phyloP scores from a whole-genome alignment of 2,329 filamentous ascomycete genomes.

The Diplodia corticola region DNA sequence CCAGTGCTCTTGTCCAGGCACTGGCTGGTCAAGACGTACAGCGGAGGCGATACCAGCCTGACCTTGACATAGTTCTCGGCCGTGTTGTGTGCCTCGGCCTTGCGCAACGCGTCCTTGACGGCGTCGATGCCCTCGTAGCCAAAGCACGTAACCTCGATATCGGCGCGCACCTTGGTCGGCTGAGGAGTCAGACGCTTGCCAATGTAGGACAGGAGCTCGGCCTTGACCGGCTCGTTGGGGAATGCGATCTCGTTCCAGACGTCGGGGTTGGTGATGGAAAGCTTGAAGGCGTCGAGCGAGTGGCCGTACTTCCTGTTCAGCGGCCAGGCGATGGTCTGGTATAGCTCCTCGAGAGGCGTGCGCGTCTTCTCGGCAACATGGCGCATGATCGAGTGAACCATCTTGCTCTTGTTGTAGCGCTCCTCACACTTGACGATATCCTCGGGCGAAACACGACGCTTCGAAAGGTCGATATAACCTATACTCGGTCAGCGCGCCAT shows the following conservation, averaged over 20 bases:
- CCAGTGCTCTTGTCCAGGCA: constrained; percentile 90
- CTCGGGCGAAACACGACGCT: constrained; percentile 95
- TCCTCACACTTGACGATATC: constrained; percentile 99
- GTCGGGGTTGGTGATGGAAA: constrained; percentile 96
- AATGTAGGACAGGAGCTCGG: constrained; percentile 93
- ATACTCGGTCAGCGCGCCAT: constrained; percentile 7
- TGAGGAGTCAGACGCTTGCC: constrained; percentile 95
- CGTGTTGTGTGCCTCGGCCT: constrained; percentile 90
- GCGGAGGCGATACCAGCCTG: constrained; percentile 93
- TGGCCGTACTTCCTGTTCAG: constrained; percentile 97
- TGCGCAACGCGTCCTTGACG: constrained; percentile 88
- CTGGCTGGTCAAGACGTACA: constrained; percentile 94
- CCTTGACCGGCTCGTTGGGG: constrained; percentile 78
- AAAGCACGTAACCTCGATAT: constrained; percentile 70
- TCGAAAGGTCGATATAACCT: constrained; percentile 98
- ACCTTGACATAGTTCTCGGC: constrained; percentile 95
- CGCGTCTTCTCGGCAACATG: constrained; percentile 97
- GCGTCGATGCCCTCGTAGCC: constrained; percentile 98
- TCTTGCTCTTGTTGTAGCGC: constrained; percentile 99
- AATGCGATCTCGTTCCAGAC: constrained; percentile 94
- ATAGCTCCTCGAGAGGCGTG: constrained; percentile 89
- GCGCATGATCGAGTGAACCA: constrained; percentile 98
- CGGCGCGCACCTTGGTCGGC: constrained; percentile 97
- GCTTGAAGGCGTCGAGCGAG: constrained; percentile 96
- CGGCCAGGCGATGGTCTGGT: constrained; percentile 94